A percentile compares a stretch with the other conserved stretches of the same genome.
These are phyloP conservation scores for Tilletia setariae DNA, from an alignment of 1,284 basidiomycete species.

Conservation along the genomic window DNA sequence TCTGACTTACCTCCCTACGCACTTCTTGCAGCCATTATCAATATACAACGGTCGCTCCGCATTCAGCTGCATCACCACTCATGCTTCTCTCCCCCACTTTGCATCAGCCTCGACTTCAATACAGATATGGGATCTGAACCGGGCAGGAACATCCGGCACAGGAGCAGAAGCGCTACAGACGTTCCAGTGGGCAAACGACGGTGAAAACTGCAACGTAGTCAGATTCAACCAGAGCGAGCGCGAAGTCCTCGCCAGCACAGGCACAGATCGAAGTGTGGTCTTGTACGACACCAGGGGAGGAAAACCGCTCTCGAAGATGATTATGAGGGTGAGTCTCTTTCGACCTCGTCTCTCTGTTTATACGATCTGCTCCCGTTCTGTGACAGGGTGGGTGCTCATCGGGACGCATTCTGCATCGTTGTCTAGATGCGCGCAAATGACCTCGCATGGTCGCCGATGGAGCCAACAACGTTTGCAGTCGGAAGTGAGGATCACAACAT, in stretches of 20 bases:
- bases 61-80: conserved; percentile 84
- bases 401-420: too few relatives aligned
- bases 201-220: conserved; percentile 80
- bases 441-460: conserved; percentile 90
- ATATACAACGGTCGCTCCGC: conserved; percentile 47
- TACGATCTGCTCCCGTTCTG: too few relatives aligned
- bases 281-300: conserved; percentile 94
- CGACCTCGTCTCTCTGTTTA: too few relatives aligned
- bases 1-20: conserved; percentile 1
- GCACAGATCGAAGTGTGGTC: conserved; percentile 89
- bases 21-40: conserved; percentile 31
- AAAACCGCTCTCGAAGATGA: conserved; percentile 82
- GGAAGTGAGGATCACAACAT: conserved; percentile 98
- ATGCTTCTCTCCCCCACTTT: conserved; percentile 78
- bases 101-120: conserved; percentile 90
- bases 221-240: conserved; percentile 91
- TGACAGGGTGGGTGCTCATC: neutral
- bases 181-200: conserved; percentile 52
- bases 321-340: conserved; percentile 70
- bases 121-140: conserved; percentile 96
- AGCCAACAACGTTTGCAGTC: conserved; percentile 83
- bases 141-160: conserved; percentile 70
- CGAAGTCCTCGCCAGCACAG: conserved; percentile 86
- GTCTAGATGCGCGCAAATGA: conserved; percentile 65
- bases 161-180: conserved; percentile 61